Conservation (phyloP, 306 rosid species). For the Cucurbita moschata region DNA sequence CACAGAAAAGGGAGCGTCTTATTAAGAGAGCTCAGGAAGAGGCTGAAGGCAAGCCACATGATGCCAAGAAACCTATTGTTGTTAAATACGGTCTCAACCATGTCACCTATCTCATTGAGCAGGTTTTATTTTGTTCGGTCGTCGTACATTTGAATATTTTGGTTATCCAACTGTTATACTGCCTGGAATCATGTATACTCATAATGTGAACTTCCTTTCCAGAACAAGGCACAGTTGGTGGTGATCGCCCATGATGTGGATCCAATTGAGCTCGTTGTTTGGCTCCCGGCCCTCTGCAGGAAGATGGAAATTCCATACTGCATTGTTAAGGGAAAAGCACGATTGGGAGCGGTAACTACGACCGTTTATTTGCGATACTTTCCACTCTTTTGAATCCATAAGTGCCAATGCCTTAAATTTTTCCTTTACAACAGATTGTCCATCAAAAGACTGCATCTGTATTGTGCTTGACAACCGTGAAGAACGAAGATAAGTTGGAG, state of each 20-base stretch:
- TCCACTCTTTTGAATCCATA: neutral
- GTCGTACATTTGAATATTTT: neutral
- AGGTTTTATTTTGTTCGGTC: constrained; percentile 15
- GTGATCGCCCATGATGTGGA: constrained; percentile 78
- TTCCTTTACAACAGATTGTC: constrained; percentile 30
- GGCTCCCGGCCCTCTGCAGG: constrained; percentile 77
- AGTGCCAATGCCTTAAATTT: neutral
- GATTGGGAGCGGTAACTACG: constrained; percentile 44
- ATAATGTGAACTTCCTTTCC: neutral
- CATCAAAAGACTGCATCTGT: constrained; percentile 62
- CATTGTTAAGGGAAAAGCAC: constrained; percentile 77
- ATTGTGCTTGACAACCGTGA: constrained; percentile 66
- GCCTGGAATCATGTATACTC: neutral
- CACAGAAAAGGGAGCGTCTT: constrained; percentile 61
- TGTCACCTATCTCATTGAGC: constrained; percentile 69
- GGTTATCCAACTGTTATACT: neutral
- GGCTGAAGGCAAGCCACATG: constrained; percentile 45
- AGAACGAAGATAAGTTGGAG: constrained; percentile 77
- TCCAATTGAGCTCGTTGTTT: constrained; percentile 66
- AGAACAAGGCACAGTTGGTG: constrained; percentile 69
- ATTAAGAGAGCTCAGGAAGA: constrained; percentile 65
- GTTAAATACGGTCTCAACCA: constrained; percentile 80
- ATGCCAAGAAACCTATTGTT: constrained; percentile 53
- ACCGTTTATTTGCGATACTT: no score
- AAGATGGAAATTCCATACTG: constrained; percentile 80